phyloP scores from a whole-genome alignment of 352 stramenopile genomes.

The Pythium apleroticum region DNA sequence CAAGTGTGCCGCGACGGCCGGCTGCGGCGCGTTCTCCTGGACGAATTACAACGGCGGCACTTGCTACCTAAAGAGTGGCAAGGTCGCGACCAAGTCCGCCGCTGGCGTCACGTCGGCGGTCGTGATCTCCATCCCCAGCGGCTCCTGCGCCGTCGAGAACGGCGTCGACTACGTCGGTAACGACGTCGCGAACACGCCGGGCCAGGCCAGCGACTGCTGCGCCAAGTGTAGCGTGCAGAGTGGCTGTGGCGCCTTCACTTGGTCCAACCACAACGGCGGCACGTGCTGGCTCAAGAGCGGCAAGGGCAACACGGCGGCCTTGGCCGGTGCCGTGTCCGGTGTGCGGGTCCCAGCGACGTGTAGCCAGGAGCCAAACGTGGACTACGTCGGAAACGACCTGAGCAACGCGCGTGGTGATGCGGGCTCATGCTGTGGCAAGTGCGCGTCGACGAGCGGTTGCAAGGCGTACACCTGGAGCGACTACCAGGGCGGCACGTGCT shows the following conservation, averaged over 20 bases:
- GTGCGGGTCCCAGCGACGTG: constrained; percentile 2
- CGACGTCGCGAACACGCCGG: constrained; percentile 25
- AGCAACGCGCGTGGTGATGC: constrained; percentile 1
- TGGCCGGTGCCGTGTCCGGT: not conserved
- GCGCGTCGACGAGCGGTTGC: constrained; percentile 3
- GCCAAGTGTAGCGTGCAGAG: constrained; percentile 13
- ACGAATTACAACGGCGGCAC: constrained; percentile 27
- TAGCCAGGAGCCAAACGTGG: constrained; percentile 2
- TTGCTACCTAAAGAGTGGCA: constrained; percentile 33
- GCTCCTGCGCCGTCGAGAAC: constrained; percentile 12
- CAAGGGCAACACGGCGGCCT: constrained; percentile 15
- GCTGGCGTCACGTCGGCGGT: not conserved
- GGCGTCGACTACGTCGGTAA: constrained; percentile 32
- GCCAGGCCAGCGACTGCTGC: constrained; percentile 21
- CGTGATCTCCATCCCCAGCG: not conserved
- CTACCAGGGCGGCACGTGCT: constrained; percentile 4
- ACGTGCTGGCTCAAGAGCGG: constrained; percentile 36
- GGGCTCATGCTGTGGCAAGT: constrained; percentile 24
- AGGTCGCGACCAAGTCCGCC: not conserved
- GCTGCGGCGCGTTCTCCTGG: constrained; percentile 29
- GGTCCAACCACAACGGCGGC: constrained; percentile 25
- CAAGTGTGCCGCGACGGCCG: not conserved
- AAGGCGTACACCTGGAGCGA: constrained; percentile 8
- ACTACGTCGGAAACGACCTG: constrained; percentile 13
- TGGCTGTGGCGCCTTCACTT: constrained; percentile 27